Base-by-base conservation (phyloP, 2,329 filamentous ascomycete species). In the Fusarium begoniae region DNA sequence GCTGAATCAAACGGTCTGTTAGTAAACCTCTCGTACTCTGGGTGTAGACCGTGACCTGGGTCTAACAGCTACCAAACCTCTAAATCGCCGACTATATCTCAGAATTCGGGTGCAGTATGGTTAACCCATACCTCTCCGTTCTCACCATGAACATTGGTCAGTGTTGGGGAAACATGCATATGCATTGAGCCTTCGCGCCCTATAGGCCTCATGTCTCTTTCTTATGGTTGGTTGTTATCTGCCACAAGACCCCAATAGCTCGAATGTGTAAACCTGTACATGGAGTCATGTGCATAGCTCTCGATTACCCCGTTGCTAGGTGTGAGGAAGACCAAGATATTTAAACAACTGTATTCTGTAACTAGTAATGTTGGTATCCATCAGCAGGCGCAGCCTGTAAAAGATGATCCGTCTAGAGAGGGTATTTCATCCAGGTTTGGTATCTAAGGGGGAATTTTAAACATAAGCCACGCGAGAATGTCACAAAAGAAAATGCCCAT, bases 401-500 rank as follows among this genome's bases (percentile, higher is more conserved):
- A 43, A 44, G 17, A 67, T 70, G 40, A 55, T 63, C 56, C 47
- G 61, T 74, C 72, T 75, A 75, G 72, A 72, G 48, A 66, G 65
- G 69, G 55, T 67, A 72, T 75, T 70, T 55, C 60, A 67, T 73
- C 54, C 58, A 70, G 72, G 72, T 63, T 61, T 75, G 72, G 69
- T 73, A 75, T 75, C 72, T 75, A 67, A 63, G 65, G 72, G 65
- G 72, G 69, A 57, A 73, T 63, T 68, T 58, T 63, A 58, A 73
- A 69, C 58, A 56, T 66, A 47, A 66, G 43, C 32, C 47, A 70
- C 37, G 57, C 51, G 28, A 55, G 20, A 69, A 41, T 47, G 37
- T 50, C 50, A 74, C 58, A 59, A 66, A 55, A 47, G 30, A 59
- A 64, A 45, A 44, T 51, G 18, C 15, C 55, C 65, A 64, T 73